Conservation (phyloP, 345 rosid genomes). For the Boechera retrofracta region DNA sequence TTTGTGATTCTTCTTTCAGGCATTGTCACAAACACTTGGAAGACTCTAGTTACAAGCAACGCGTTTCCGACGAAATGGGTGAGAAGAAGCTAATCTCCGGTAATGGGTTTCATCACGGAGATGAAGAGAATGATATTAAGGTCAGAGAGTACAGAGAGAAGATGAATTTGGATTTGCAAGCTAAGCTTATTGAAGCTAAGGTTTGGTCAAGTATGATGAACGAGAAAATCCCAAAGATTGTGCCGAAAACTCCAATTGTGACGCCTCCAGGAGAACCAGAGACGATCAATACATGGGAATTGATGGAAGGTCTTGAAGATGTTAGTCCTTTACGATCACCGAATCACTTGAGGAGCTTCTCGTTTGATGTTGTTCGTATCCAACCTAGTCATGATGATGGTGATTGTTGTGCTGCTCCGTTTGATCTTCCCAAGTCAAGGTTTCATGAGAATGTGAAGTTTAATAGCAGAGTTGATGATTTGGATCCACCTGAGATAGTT, state of each 20-base stretch:
- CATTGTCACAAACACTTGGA: constrained; percentile 35
- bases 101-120: constrained; percentile 21
- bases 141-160: neutral
- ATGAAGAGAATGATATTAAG: constrained; percentile 9
- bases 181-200: constrained; percentile 72
- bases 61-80: constrained; percentile 11
- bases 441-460: constrained; percentile 44
- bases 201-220: constrained; percentile 84
- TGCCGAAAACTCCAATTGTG: constrained; percentile 66
- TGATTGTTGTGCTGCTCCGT: constrained; percentile 1
- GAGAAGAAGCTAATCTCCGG: constrained; percentile 23
- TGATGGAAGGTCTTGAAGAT: constrained; percentile 95
- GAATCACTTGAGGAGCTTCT: constrained; percentile 68
- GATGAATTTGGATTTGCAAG: constrained; percentile 9
- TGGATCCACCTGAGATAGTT: constrained; percentile 68
- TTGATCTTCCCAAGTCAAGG: constrained; percentile 51
- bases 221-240: constrained; percentile 66
- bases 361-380: constrained; percentile 57
- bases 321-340: constrained; percentile 46
- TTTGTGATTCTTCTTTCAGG: constrained; percentile 43
- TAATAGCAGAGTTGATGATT: constrained; percentile 38
- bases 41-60: constrained; percentile 20
- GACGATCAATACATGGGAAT: constrained; percentile 86
- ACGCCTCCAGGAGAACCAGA: constrained; percentile 97
- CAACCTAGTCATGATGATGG: constrained; percentile 30